phyloP scores from a whole-genome alignment of 139 green algal species.

The Auxenochlorella pyrenoidosa region DNA sequence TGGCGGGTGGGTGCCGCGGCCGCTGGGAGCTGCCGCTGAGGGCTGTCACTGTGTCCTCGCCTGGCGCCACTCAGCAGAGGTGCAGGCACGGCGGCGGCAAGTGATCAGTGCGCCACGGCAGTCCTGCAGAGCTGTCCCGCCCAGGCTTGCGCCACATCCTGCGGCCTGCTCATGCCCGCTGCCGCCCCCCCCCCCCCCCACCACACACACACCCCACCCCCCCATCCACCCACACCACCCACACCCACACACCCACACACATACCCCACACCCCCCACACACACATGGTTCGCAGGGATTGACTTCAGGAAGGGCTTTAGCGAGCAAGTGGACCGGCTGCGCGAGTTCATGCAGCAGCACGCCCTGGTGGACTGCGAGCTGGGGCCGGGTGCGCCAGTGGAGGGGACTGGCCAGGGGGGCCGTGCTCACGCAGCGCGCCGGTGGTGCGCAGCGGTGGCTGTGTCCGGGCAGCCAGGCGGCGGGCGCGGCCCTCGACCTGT shows the following conservation, averaged over 20 bases:
- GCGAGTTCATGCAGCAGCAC: conserved; percentile 38
- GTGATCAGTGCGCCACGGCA: too few species aligned
- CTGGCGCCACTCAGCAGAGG: neutral
- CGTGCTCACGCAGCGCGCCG: too few species aligned
- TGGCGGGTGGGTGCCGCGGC: neutral
- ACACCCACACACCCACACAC: too few species aligned
- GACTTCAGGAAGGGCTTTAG: conserved; percentile 47
- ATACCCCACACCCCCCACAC: too few species aligned
- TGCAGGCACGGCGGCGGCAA: neutral
- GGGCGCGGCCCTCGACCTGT: too few species aligned
- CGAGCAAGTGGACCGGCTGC: conserved; percentile 30
- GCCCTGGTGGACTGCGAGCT: neutral
- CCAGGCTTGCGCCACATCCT: neutral
- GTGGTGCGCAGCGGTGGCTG: too few species aligned
- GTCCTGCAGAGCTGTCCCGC: too few species aligned
- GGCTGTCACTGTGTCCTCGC: neutral
- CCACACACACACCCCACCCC: neutral
- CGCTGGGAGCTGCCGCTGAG: neutral
- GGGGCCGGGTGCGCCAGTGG: neutral
- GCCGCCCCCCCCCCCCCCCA: neutral
- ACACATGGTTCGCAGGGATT: conserved; percentile 33
- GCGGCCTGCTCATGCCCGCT: too few species aligned
- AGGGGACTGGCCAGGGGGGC: too few species aligned
- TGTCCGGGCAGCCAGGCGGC: too few species aligned
- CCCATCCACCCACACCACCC: too few species aligned